phyloP scores from a whole-genome alignment of 2,329 filamentous ascomycete species.

The Septoria petroselini region DNA sequence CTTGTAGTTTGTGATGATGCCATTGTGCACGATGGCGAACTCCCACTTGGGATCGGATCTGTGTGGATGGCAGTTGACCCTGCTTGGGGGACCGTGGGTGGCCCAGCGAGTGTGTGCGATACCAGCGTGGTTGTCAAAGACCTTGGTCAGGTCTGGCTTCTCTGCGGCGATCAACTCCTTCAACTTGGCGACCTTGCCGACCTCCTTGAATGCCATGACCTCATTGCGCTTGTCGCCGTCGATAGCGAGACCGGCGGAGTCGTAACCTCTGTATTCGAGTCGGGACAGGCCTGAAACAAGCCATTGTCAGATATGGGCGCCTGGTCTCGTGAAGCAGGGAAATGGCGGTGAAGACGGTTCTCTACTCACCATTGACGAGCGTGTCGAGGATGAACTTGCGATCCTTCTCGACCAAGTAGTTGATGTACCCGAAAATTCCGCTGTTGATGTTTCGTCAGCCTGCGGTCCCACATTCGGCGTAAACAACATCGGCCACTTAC shows the following conservation, averaged over 20 bases:
- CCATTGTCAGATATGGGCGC: conserved; percentile 30
- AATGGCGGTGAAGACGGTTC: conserved; percentile 1
- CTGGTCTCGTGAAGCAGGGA: conserved; percentile 10
- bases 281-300: conserved; percentile 71
- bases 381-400: conserved; percentile 94
- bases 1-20: conserved; percentile 99
- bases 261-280: conserved; percentile 97
- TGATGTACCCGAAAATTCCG: conserved; percentile 97
- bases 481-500: conserved; percentile 3
- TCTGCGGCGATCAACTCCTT: conserved; percentile 85
- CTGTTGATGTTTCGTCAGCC: conserved; percentile 18
- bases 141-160: conserved; percentile 81
- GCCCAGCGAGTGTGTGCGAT: conserved; percentile 99
- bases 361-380: conserved; percentile 82
- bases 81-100: conserved; percentile 91
- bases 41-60: conserved; percentile 95
- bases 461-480: background rate
- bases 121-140: conserved; percentile 96
- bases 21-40: conserved; percentile 97
- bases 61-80: conserved; percentile 96
- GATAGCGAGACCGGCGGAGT: conserved; percentile 91
- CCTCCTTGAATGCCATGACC: conserved; percentile 96
- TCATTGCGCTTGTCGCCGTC: conserved; percentile 99
- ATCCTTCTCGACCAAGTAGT: conserved; percentile 99
- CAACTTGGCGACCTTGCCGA: conserved; percentile 97